Percentiles rank a stretch among this genome's conserved stretches.
Conservation (phyloP, 2,329 filamentous ascomycete genomes). For the Calonectria naviculata region DNA sequence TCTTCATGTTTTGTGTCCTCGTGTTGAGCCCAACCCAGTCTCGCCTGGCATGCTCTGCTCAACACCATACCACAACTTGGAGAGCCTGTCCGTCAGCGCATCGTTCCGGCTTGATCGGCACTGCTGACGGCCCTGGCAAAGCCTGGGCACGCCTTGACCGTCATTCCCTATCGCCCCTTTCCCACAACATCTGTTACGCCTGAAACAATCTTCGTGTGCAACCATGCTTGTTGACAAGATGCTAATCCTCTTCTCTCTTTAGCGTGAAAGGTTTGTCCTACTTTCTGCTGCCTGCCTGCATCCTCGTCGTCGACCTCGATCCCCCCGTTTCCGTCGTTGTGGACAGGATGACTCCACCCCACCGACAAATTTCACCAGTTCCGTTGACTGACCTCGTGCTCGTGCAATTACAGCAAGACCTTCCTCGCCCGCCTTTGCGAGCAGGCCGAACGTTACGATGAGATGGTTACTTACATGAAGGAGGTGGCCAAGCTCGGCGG, state of each 20-base stretch:
- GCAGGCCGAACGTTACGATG: slow-evolving; percentile 99
- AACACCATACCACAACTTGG: slow-evolving; percentile 42
- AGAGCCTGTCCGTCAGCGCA: slow-evolving; percentile 8
- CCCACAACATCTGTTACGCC: slow-evolving; percentile 4
- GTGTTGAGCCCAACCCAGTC: slow-evolving; percentile 31
- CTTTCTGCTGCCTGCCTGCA: slow-evolving; percentile 19
- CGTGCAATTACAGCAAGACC: slow-evolving; percentile 81
- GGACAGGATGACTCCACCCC: slow-evolving; percentile 30
- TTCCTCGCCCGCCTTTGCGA: slow-evolving; percentile 99
- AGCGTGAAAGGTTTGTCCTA: slow-evolving; percentile 76
- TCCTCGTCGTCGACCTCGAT: slow-evolving; percentile 23
- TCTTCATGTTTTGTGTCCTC: slow-evolving; percentile 27
- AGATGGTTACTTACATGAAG: slow-evolving; percentile 99
- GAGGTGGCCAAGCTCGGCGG: slow-evolving; percentile 91
- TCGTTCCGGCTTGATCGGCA: slow-evolving; percentile 8
- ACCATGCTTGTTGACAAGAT: slow-evolving; percentile 30
- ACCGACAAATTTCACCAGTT: slow-evolving; percentile 30
- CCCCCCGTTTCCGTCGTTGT: slow-evolving; percentile 29
- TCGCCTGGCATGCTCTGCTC: neutral
- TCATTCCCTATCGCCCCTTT: slow-evolving; percentile 22
- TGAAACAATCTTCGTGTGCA: neutral
- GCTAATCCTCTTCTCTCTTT: slow-evolving; percentile 51
- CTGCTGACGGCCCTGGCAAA: neutral
- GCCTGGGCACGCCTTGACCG: slow-evolving; percentile 4
- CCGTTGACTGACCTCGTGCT: slow-evolving; percentile 41